A percentile compares a stretch with the other conserved stretches of the same genome.
phyloP scores from a whole-genome alignment of 2,329 filamentous ascomycete species.

The Diaporthe capsici region DNA sequence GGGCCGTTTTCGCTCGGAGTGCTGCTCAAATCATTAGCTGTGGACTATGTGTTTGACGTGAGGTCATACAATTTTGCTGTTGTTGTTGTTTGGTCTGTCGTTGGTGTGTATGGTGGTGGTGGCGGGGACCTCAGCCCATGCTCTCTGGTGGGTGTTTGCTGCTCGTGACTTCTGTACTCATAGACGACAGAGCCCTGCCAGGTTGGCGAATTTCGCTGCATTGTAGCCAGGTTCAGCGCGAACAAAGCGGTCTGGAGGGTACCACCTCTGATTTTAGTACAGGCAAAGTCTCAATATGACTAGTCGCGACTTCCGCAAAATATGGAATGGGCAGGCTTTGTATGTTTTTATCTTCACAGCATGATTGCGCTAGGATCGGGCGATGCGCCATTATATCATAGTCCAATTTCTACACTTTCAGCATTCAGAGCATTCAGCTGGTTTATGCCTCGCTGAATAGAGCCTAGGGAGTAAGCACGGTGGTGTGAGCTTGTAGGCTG shows the following conservation, averaged over 20 bases:
- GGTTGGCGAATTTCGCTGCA: constrained; percentile 19
- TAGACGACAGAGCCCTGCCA: background rate
- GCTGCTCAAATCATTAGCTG: background rate
- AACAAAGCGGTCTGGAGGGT: background rate
- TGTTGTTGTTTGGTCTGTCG: background rate
- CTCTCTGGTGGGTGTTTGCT: background rate
- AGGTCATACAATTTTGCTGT: background rate
- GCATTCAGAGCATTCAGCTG: background rate
- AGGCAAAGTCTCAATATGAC: background rate
- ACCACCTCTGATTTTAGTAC: background rate
- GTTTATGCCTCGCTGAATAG: background rate
- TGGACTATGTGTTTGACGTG: background rate
- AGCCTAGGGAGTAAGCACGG: background rate
- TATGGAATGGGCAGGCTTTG: no score
- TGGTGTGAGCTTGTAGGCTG: background rate
- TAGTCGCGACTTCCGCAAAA: background rate
- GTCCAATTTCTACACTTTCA: background rate
- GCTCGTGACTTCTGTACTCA: background rate
- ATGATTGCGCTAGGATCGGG: background rate
- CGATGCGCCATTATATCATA: background rate
- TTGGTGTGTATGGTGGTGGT: constrained; percentile 34
- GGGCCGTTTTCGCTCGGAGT: background rate
- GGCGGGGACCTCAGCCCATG: constrained; percentile 5
- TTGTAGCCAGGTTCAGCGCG: background rate
- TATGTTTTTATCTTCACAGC: background rate